Evolutionary conservation across 2,329 filamentous ascomycete species (phyloP), one percentile per base, ranked within the genome.

Genomic region (Ascomycota sp.): DNA sequence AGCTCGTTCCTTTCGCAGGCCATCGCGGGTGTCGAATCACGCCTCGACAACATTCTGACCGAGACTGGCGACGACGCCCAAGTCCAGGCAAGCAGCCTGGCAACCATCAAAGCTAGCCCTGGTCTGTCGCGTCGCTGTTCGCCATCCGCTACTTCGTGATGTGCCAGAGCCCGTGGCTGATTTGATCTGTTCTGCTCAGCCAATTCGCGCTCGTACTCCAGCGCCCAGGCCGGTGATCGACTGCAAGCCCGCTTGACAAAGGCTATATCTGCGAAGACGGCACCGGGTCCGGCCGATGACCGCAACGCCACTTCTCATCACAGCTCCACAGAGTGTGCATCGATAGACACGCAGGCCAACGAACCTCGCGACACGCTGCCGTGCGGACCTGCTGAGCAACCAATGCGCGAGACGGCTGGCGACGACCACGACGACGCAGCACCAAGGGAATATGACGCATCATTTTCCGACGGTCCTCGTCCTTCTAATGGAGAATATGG

Each of bases 11-110:
- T 94, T 35, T 79, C 83, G 39, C 81, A 86, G 52, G 85, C 86
- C 38, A 82, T 95, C 35, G 83, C 85, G 32, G 85, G 85, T 35
- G 78, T 98, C 33, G 89, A 98, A 56, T 91, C 85, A 35, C 74
- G 80, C 26, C 67, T 98, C 35, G 89, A 98, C 51, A 85, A 70
- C 29, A 92, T 98, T 34, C 65, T 98, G 35, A 73, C 82, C 31
- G 85, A 94, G 40, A 73, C 80, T 32, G 71, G 75, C 26, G 67
- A 44, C 7, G 36, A 33, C 10, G 22, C 17, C 7, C 31, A 10
- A 33, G n/a, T 17, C 19, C 31, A 5, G 17, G 20, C 20, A n/a
- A 23, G 22, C 24, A 13, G 17, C 25, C 8, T 24, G 31, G 24
- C 50, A 26, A 42, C 48, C 12, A 43, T 46, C 32, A 45, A 43